Percentiles rank a stretch among this genome's conserved stretches.
These are phyloP conservation scores for Paraphoma sp. DNA, from an alignment of 2,329 filamentous ascomycete species.

Conservation along the genomic window DNA sequence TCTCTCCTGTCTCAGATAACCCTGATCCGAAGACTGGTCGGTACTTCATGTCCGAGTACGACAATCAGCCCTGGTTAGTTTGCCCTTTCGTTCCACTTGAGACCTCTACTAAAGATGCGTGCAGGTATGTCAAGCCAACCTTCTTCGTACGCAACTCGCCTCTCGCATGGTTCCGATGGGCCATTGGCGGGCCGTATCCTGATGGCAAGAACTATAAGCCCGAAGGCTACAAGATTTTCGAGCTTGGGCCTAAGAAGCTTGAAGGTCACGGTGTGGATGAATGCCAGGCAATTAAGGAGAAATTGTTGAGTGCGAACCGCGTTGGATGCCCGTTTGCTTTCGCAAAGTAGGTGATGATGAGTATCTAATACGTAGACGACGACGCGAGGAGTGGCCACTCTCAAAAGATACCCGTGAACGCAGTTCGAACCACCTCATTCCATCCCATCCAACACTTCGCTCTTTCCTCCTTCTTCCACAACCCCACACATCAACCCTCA, in stretches of 20 bases:
- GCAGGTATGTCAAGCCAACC: conserved; percentile 33
- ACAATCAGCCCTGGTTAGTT: conserved; percentile 49
- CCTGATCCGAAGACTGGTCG: conserved; percentile 55
- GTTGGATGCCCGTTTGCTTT: conserved; percentile 41
- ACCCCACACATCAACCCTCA: not conserved
- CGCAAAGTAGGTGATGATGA: not conserved
- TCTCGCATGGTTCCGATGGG: conserved; percentile 47
- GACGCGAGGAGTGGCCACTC: no score
- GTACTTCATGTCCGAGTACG: conserved; percentile 24
- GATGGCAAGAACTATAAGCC: conserved; percentile 61
- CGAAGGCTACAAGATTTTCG: conserved; percentile 61
- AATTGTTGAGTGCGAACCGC: conserved; percentile 28
- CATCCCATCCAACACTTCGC: not conserved
- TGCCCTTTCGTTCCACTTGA: conserved; percentile 14
- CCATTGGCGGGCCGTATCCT: conserved; percentile 69
- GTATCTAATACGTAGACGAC: no score
- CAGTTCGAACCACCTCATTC: not conserved
- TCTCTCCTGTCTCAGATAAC: conserved; percentile 49
- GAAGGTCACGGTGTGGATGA: conserved; percentile 54
- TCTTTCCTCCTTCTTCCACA: not conserved
- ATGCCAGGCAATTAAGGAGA: conserved; percentile 30
- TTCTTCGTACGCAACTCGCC: conserved; percentile 24
- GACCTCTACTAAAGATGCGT: not conserved
- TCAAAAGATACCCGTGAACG: no score
- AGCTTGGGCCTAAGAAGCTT: conserved; percentile 67